Conservation (phyloP, 2,329 filamentous ascomycete genomes). For the Colletotrichum euphorbiae region DNA sequence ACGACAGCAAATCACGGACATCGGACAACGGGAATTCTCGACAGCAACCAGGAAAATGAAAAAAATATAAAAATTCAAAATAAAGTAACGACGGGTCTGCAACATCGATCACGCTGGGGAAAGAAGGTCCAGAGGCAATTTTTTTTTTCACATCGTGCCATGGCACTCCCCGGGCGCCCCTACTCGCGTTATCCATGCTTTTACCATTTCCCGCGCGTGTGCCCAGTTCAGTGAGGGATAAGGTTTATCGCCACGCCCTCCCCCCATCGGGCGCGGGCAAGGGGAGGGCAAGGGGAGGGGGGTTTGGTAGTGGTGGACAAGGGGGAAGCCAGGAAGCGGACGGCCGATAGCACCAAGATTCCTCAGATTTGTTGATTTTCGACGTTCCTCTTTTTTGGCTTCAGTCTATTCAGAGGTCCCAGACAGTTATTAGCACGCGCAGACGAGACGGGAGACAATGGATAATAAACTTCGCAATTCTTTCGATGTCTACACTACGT, state of each 20-base stretch:
- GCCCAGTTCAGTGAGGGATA: not conserved
- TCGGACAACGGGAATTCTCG: not conserved
- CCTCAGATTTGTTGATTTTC: constrained; percentile 18
- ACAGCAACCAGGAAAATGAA: not conserved
- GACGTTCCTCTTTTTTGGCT: constrained; percentile 5
- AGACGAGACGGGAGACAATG: not conserved
- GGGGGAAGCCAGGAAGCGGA: not conserved
- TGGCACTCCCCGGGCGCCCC: constrained; percentile 14
- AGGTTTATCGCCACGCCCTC: constrained; percentile 19
- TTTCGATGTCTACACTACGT: constrained; percentile 22
- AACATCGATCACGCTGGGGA: not conserved
- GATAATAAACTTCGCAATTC: constrained; percentile 6
- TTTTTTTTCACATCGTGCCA: constrained; percentile 30
- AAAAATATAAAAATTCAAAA: not conserved
- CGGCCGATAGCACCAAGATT: constrained; percentile 29
- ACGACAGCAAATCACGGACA: constrained; percentile 16
- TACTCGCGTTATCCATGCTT: constrained; percentile 33
- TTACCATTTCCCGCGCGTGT: constrained; percentile 12
- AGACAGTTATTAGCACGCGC: constrained; percentile 17
- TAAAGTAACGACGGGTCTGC: not conserved
- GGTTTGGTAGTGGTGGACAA: constrained; percentile 1
- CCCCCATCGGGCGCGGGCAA: not conserved
- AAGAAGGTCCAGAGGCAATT: not conserved
- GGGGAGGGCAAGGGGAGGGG: constrained; percentile 1
- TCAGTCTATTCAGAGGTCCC: not conserved